phyloP scores from a whole-genome alignment of 2,329 filamentous ascomycete genomes.

The Coniochaeta prunicola region DNA sequence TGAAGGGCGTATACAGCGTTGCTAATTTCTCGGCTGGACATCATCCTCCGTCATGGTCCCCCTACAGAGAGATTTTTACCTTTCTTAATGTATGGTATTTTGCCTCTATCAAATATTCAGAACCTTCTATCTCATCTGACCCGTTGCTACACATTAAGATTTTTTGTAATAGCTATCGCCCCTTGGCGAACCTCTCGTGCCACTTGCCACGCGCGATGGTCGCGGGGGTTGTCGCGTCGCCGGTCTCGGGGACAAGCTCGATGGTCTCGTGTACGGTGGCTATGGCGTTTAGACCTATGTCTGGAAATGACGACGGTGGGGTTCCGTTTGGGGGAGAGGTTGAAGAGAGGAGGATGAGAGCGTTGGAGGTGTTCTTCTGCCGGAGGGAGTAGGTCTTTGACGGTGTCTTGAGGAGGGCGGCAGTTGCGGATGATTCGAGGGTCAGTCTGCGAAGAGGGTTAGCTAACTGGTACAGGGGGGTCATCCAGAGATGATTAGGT shows the following conservation, averaged over 20 bases:
- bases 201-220: slow-evolving; percentile 41
- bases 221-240: slow-evolving; percentile 16
- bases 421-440: slow-evolving; percentile 41
- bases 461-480: slow-evolving; percentile 6
- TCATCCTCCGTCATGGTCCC: neutral
- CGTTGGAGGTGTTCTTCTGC: slow-evolving; percentile 62
- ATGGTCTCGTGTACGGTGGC: slow-evolving; percentile 55
- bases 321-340: too few relatives aligned
- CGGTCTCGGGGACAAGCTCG: slow-evolving; percentile 43
- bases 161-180: slow-evolving; percentile 26
- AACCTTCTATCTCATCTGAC: too few relatives aligned
- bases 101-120: too few relatives aligned
- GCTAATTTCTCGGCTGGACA: neutral
- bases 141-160: too few relatives aligned
- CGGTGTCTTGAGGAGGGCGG: slow-evolving; percentile 45
- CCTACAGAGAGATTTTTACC: neutral
- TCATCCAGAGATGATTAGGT: neutral
- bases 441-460: slow-evolving; percentile 29
- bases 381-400: slow-evolving; percentile 49
- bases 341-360: slow-evolving; percentile 36
- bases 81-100: neutral
- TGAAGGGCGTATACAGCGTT: neutral
- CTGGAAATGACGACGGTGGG: slow-evolving; percentile 23
- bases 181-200: slow-evolving; percentile 51
- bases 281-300: slow-evolving; percentile 28